Conservation (phyloP, 2,329 filamentous ascomycete genomes). For the Hymenoscyphus linearis region DNA sequence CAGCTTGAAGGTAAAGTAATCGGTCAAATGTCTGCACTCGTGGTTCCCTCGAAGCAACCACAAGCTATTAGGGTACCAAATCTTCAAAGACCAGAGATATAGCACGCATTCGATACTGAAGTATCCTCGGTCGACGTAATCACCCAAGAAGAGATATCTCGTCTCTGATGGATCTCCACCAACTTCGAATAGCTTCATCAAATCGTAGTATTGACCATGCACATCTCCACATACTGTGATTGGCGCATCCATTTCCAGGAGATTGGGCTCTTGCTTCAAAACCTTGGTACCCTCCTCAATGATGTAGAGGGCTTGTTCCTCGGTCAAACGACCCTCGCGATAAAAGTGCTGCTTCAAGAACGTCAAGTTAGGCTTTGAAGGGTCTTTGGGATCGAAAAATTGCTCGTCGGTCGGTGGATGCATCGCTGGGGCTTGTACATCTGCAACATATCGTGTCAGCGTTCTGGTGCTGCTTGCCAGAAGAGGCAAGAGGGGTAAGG, state of each 20-base stretch:
- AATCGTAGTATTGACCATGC: slow-evolving; percentile 96
- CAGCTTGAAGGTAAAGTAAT: slow-evolving; percentile 99
- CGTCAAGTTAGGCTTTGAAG: slow-evolving; percentile 81
- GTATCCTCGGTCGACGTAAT: slow-evolving; percentile 97
- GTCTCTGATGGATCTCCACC: slow-evolving; percentile 96
- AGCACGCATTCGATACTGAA: slow-evolving; percentile 99
- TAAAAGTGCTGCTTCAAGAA: slow-evolving; percentile 99
- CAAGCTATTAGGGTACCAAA: slow-evolving; percentile 95
- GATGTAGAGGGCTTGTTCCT: slow-evolving; percentile 97
- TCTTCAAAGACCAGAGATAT: slow-evolving; percentile 97
- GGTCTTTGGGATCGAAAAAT: slow-evolving; percentile 85
- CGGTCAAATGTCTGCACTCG: slow-evolving; percentile 96
- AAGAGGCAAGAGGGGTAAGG: slow-evolving; percentile 11
- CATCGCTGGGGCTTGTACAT: slow-evolving; percentile 96
- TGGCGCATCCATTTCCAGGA: slow-evolving; percentile 98
- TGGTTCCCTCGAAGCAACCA: slow-evolving; percentile 98
- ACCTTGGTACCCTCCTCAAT: slow-evolving; percentile 83
- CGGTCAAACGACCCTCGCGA: slow-evolving; percentile 90
- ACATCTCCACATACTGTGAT: slow-evolving; percentile 99
- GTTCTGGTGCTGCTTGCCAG: slow-evolving; percentile 4
- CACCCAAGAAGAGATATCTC: slow-evolving; percentile 91
- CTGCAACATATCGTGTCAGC: slow-evolving; percentile 44
- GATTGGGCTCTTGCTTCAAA: slow-evolving; percentile 83
- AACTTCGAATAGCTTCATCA: slow-evolving; percentile 99
- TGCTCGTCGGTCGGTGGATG: slow-evolving; percentile 87